phyloP scores from a whole-genome alignment of 441 rosid species.

The Pelargonium cotyledonis region DNA sequence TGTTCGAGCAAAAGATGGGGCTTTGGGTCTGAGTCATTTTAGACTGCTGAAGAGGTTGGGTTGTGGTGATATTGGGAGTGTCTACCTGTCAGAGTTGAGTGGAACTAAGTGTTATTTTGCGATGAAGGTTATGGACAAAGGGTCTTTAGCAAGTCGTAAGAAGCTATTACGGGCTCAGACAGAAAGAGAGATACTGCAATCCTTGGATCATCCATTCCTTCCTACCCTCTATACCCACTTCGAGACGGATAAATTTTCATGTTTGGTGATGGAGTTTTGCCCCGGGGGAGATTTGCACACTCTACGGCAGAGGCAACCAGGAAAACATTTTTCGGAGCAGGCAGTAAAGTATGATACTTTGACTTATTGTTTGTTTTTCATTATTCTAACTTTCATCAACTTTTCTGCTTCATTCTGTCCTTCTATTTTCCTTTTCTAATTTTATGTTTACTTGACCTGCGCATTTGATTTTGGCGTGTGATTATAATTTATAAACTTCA shows the following conservation, averaged over 20 bases:
- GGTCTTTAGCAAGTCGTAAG: conserved; percentile 77
- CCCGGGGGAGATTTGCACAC: conserved; percentile 98
- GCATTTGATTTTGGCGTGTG: background rate
- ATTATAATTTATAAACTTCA: background rate
- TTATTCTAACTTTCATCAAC: background rate
- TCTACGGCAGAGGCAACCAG: conserved; percentile 85
- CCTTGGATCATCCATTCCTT: conserved; percentile 84
- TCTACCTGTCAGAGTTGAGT: conserved; percentile 62
- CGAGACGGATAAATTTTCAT: conserved; percentile 85
- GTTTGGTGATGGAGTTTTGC: conserved; percentile 89
- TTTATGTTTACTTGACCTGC: conserved; percentile 16
- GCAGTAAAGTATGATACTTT: conserved; percentile 71
- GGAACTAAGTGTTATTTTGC: conserved; percentile 91
- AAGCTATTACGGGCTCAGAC: conserved; percentile 93
- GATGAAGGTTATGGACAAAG: conserved; percentile 95
- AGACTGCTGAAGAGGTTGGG: conserved; percentile 84
- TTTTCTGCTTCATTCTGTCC: conserved; percentile 2
- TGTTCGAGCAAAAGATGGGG: conserved; percentile 65
- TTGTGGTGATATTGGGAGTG: conserved; percentile 67
- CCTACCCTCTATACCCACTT: conserved; percentile 81
- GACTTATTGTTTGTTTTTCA: conserved; percentile 12
- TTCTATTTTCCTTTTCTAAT: background rate
- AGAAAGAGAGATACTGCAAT: conserved; percentile 89
- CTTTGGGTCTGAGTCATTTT: conserved; percentile 76
- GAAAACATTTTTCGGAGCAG: conserved; percentile 85